These are phyloP conservation scores for Sordaria brevicollis DNA, from an alignment of 495 filamentous ascomycete species.

Conservation along the genomic window DNA sequence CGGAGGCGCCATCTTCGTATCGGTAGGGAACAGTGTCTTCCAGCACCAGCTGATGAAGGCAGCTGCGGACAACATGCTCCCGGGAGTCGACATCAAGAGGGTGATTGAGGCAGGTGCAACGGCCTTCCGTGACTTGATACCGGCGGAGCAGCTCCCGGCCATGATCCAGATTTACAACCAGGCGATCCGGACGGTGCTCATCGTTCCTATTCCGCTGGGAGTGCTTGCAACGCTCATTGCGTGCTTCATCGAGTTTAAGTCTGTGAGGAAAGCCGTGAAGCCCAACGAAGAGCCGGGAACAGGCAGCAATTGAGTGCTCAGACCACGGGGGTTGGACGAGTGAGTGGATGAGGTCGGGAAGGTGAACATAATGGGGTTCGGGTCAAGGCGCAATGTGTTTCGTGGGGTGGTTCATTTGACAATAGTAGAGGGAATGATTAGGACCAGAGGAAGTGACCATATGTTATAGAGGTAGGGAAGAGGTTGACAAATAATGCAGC, in stretches of 20 bases:
- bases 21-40: conserved; percentile 52
- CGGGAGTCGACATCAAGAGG: conserved; percentile 18
- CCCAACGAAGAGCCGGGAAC: background rate
- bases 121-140: conserved; percentile 29
- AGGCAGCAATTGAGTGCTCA: background rate
- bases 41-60: conserved; percentile 38
- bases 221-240: conserved; percentile 25
- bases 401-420: background rate
- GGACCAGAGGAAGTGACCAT: background rate
- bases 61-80: conserved; percentile 8
- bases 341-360: background rate
- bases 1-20: conserved; percentile 52
- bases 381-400: background rate
- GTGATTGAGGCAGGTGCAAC: conserved; percentile 38
- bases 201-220: conserved; percentile 25
- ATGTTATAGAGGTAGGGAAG: background rate
- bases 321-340: background rate
- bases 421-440: background rate
- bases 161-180: conserved; percentile 21
- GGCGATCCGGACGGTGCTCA: conserved; percentile 20
- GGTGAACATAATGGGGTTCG: background rate
- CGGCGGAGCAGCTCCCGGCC: conserved; percentile 15
- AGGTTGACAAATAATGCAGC: background rate
- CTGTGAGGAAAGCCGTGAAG: conserved; percentile 23
- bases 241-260: conserved; percentile 41